Conservation (phyloP, 2,329 filamentous ascomycete species). For the Venturia pyrina region DNA sequence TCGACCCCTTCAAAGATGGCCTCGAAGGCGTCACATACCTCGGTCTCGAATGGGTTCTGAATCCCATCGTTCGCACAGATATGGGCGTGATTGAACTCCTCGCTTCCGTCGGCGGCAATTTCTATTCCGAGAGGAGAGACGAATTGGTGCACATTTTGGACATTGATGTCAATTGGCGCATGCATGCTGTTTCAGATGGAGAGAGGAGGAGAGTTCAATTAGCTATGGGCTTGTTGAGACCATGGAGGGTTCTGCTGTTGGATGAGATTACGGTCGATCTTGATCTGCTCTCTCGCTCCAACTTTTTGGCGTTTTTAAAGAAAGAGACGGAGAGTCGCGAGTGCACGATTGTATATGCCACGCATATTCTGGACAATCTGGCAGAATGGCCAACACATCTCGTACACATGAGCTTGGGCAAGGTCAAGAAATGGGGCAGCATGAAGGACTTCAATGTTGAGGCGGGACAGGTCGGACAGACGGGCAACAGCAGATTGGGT, state of each 20-base stretch:
- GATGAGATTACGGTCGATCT: slow-evolving; percentile 97
- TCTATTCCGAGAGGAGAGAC: slow-evolving; percentile 71
- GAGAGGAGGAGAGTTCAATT: slow-evolving; percentile 87
- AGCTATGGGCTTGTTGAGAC: slow-evolving; percentile 86
- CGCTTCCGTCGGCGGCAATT: slow-evolving; percentile 73
- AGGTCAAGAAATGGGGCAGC: slow-evolving; percentile 74
- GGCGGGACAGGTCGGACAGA: slow-evolving; percentile 38
- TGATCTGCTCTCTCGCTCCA: slow-evolving; percentile 72
- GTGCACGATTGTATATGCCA: slow-evolving; percentile 94
- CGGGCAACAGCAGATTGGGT: slow-evolving; percentile 74
- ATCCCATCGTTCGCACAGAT: slow-evolving; percentile 90
- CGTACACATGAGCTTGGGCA: slow-evolving; percentile 88
- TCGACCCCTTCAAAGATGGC: slow-evolving; percentile 83
- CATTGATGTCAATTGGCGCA: slow-evolving; percentile 84
- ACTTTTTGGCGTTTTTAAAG: slow-evolving; percentile 81
- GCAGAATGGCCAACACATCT: slow-evolving; percentile 92
- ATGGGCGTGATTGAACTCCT: slow-evolving; percentile 85
- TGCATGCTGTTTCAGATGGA: slow-evolving; percentile 92
- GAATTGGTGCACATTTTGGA: slow-evolving; percentile 83
- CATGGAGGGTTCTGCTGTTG: slow-evolving; percentile 82
- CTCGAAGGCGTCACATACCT: slow-evolving; percentile 95
- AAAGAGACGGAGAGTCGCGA: slow-evolving; percentile 70
- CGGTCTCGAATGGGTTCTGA: slow-evolving; percentile 94
- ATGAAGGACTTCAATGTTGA: slow-evolving; percentile 58
- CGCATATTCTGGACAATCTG: slow-evolving; percentile 92